Conservation (phyloP, 305 asterid genomes). For the Solanum hybrid region DNA sequence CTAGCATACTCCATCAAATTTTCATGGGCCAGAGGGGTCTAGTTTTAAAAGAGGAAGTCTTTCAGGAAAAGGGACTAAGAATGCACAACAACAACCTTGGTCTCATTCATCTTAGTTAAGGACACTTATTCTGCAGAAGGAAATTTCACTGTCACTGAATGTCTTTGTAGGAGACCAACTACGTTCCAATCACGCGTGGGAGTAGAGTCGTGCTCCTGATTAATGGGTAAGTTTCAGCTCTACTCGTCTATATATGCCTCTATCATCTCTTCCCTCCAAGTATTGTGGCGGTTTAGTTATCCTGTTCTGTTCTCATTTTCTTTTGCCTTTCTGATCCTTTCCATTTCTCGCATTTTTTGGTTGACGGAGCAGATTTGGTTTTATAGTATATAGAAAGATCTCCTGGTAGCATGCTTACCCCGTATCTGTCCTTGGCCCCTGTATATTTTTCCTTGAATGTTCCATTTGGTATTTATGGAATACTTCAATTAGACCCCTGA, state of each 20-base stretch:
- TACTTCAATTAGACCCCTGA: not conserved
- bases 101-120: not conserved
- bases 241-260: not conserved
- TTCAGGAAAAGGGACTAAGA: not conserved
- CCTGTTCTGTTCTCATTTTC: not conserved
- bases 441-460: not conserved
- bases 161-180: conserved; percentile 77
- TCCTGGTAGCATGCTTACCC: not conserved
- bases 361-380: not conserved
- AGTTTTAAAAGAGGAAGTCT: not conserved
- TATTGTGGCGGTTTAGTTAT: not conserved
- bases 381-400: not conserved
- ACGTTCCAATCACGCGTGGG: conserved; percentile 87
- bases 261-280: not conserved
- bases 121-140: conserved; percentile 3
- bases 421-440: not conserved
- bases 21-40: not conserved
- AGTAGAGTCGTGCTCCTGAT: conserved; percentile 83
- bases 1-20: not conserved
- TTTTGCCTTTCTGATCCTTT: not conserved
- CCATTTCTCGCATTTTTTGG: not conserved
- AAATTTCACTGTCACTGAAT: conserved; percentile 15
- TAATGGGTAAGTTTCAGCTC: conserved; percentile 60
- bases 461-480: not conserved
- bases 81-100: not conserved